Evolutionary conservation across 805 yeast genomes (phyloP).

Genomic region (Yamadazyma laniorum): DNA sequence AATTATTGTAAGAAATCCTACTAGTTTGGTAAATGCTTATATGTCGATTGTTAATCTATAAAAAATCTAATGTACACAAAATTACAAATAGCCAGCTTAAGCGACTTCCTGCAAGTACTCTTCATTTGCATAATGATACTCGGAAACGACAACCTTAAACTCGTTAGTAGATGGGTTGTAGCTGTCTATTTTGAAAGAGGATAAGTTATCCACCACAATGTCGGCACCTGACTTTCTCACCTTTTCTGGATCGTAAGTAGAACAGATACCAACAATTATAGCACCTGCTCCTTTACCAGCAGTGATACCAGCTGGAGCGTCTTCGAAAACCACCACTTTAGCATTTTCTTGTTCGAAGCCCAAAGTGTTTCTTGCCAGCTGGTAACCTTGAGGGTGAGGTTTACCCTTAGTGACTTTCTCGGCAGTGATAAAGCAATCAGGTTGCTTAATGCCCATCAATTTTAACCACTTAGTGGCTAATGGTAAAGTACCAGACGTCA

Average conservation of each 20-base stretch:
- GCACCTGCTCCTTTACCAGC: conserved; percentile 87
- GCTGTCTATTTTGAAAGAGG: conserved; percentile 55
- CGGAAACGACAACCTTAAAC: conserved; percentile 40
- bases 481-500: conserved; percentile 76
- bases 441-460: conserved; percentile 57
- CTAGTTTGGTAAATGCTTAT: too few species aligned
- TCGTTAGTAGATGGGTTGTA: conserved; percentile 46
- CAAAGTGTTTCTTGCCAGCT: conserved; percentile 50
- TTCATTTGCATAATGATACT: conserved; percentile 44
- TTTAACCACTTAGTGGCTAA: conserved; percentile 79
- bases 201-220: conserved; percentile 74
- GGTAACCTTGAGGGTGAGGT: conserved; percentile 85
- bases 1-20: too few species aligned
- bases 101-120: conserved; percentile 30
- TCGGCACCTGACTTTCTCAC: conserved; percentile 78
- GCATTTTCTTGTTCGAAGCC: conserved; percentile 35
- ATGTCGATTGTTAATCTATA: neutral
- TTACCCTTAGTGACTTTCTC: conserved; percentile 77
- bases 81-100: conserved; percentile 1
- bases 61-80: conserved; percentile 1
- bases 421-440: conserved; percentile 78
- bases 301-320: conserved; percentile 83
- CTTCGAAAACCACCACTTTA: conserved; percentile 72
- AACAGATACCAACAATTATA: conserved; percentile 77
- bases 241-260: conserved; percentile 68